Evolutionary conservation across 1,139 yeast genomes (phyloP).

Genomic region (Petasospora fabianii): DNA sequence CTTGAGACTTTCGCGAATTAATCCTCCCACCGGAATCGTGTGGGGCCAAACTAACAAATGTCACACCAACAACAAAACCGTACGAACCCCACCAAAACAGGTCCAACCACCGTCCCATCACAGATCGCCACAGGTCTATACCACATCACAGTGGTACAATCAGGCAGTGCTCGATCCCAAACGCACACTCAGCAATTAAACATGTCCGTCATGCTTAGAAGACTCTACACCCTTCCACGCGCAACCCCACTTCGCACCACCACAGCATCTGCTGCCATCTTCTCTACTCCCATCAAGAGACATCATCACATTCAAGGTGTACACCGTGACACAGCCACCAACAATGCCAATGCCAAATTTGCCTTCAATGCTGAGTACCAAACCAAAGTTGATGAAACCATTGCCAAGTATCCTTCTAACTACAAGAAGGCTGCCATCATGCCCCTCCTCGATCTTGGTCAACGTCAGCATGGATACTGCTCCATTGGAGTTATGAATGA

Average conservation of each 20-base stretch:
- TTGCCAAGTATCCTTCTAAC: constrained; percentile 80
- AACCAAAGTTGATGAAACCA: constrained; percentile 66
- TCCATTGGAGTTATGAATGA: constrained; percentile 91
- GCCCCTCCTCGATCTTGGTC: constrained; percentile 86
- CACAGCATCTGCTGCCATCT: neutral
- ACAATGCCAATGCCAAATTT: constrained; percentile 67
- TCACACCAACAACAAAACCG: no score
- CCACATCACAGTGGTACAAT: no score
- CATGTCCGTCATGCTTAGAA: neutral
- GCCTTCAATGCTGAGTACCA: constrained; percentile 70
- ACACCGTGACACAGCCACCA: constrained; percentile 68
- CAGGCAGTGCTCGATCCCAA: no score
- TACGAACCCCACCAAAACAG: no score
- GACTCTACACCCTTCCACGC: neutral
- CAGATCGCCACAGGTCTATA: no score
- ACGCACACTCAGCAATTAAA: no score
- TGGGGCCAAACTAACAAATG: no score
- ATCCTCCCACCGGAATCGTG: no score
- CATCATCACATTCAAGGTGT: constrained; percentile 35
- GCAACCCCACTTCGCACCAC: neutral
- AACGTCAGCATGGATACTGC: constrained; percentile 84
- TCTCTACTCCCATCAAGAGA: constrained; percentile 6
- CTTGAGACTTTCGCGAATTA: no score
- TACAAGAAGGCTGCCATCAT: constrained; percentile 85
- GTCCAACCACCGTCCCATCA: no score